Percentiles rank a stretch among this genome's conserved stretches.
Evolutionary conservation across 2,329 filamentous ascomycete species (phyloP).

Genomic region (Ceratocystis albifundus): DNA sequence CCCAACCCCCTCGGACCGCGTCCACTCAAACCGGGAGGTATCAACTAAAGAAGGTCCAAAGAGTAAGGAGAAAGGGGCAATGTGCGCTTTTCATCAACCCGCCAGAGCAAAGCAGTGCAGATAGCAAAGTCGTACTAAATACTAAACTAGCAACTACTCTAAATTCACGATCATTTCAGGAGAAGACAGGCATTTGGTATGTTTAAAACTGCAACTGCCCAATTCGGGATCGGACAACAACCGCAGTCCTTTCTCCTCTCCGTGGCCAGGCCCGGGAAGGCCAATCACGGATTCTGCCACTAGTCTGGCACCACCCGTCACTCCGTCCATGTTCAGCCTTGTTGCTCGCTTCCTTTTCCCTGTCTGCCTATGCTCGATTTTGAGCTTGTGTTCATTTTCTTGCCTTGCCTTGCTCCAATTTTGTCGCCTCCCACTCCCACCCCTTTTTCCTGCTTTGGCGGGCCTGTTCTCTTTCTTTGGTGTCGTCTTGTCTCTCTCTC

Average conservation of each 20-base stretch:
- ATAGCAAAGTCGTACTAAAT: background rate
- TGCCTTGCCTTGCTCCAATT: background rate
- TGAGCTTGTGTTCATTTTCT: background rate
- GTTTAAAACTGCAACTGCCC: background rate
- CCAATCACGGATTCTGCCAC: background rate
- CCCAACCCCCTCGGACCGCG: background rate
- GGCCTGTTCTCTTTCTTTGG: background rate
- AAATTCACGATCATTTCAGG: slow-evolving; percentile 5
- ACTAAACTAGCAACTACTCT: background rate
- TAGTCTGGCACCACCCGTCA: background rate
- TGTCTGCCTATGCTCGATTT: background rate
- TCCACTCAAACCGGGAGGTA: background rate
- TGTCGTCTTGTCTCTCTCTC: background rate
- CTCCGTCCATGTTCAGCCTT: background rate
- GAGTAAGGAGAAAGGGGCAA: background rate
- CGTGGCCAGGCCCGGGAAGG: background rate
- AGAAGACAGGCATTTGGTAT: background rate
- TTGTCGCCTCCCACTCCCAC: background rate
- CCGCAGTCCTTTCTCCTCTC: background rate
- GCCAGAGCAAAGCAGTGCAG: background rate
- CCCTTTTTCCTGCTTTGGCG: background rate
- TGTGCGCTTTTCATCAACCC: background rate
- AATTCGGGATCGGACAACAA: background rate
- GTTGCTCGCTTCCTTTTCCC: background rate
- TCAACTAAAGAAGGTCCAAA: background rate